phyloP scores from a whole-genome alignment of 805 yeast species.

The Candida corydali region DNA sequence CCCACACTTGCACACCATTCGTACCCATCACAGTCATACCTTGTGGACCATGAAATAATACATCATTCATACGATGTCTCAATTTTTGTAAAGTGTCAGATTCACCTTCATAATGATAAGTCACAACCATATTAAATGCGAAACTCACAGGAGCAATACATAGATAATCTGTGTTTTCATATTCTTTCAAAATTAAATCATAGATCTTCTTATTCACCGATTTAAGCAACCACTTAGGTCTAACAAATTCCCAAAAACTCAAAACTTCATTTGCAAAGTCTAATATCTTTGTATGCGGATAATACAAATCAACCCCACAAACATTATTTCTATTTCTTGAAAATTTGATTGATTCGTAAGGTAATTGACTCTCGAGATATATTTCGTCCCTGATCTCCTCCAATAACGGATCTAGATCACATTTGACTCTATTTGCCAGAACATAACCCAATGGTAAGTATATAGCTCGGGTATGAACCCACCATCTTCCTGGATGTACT shows the following conservation, averaged over 20 bases:
- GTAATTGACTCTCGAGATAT: slow-evolving; percentile 45
- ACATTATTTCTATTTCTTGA: slow-evolving; percentile 71
- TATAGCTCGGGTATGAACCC: slow-evolving; percentile 97
- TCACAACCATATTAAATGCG: slow-evolving; percentile 75
- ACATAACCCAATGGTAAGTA: slow-evolving; percentile 85
- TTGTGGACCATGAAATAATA: slow-evolving; percentile 77
- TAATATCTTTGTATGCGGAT: slow-evolving; percentile 77
- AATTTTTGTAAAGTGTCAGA: slow-evolving; percentile 57
- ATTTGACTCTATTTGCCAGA: slow-evolving; percentile 50
- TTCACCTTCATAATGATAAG: slow-evolving; percentile 67
- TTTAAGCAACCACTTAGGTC: slow-evolving; percentile 71
- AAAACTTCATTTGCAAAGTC: slow-evolving; percentile 58
- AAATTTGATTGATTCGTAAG: slow-evolving; percentile 68
- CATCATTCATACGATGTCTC: slow-evolving; percentile 64
- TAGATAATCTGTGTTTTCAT: slow-evolving; percentile 70
- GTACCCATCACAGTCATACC: slow-evolving; percentile 97
- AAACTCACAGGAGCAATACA: slow-evolving; percentile 93
- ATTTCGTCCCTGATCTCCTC: slow-evolving; percentile 70
- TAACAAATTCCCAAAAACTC: slow-evolving; percentile 61
- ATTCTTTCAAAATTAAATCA: slow-evolving; percentile 67
- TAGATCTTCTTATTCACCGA: slow-evolving; percentile 51
- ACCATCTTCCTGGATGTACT: slow-evolving; percentile 94
- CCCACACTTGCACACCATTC: slow-evolving; percentile 98
- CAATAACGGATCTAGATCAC: slow-evolving; percentile 62
- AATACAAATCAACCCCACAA: slow-evolving; percentile 88